Conservation (phyloP, 2,329 filamentous ascomycete species). For the Curvularia eragrostidis region DNA sequence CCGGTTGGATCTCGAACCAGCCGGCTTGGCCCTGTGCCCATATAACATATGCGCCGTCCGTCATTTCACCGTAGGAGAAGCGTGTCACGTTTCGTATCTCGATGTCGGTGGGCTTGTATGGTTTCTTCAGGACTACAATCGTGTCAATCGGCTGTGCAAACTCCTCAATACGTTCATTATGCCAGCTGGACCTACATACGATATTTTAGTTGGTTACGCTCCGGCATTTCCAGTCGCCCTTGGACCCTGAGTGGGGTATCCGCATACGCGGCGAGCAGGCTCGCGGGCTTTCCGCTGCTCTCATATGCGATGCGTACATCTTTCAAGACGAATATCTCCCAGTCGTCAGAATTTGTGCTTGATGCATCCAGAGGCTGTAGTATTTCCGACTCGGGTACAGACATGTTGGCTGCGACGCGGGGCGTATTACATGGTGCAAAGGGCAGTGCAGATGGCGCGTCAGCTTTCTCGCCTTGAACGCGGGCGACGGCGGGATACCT, state of each 20-base stretch:
- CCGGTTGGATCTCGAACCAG: conserved; percentile 72
- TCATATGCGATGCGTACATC: conserved; percentile 68
- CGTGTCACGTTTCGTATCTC: conserved; percentile 61
- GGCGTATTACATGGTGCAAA: conserved; percentile 16
- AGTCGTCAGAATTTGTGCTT: conserved; percentile 56
- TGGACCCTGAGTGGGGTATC: conserved; percentile 68
- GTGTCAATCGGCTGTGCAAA: conserved; percentile 16
- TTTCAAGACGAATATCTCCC: conserved; percentile 67
- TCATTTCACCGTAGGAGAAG: conserved; percentile 60
- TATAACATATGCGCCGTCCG: conserved; percentile 64
- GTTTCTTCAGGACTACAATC: conserved; percentile 41
- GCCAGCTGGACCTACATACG: conserved; percentile 28
- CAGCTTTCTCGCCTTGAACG: not conserved
- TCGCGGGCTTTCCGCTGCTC: conserved; percentile 58
- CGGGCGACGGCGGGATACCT: conserved; percentile 4
- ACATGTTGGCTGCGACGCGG: conserved; percentile 29
- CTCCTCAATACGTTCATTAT: not conserved
- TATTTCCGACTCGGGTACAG: conserved; percentile 45
- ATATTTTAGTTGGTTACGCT: conserved; percentile 36
- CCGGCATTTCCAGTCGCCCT: conserved; percentile 60
- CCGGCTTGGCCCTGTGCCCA: conserved; percentile 71
- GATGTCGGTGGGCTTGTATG: conserved; percentile 51
- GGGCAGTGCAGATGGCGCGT: conserved; percentile 7
- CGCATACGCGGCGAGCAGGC: conserved; percentile 66
- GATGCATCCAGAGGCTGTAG: conserved; percentile 52